Percentiles rank a stretch among this genome's conserved stretches.
phyloP scores from a whole-genome alignment of 2,329 filamentous ascomycete species.

The Madurella fahalii region DNA sequence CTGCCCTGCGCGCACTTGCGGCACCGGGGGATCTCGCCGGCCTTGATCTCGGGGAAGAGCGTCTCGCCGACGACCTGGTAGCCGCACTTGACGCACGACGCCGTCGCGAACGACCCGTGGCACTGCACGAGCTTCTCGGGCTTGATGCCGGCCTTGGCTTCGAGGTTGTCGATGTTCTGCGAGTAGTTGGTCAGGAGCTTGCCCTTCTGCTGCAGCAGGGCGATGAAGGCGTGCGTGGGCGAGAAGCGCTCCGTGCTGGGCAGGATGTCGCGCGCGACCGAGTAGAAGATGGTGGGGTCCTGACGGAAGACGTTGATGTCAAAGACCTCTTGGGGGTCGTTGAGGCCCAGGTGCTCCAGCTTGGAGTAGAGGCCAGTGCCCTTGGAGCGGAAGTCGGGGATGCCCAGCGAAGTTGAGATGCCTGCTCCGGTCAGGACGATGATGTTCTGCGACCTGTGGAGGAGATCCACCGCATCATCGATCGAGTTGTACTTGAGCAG shows the following conservation, averaged over 20 bases:
- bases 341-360: slow-evolving; percentile 70
- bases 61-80: slow-evolving; percentile 68
- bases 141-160: slow-evolving; percentile 77
- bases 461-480: slow-evolving; percentile 77
- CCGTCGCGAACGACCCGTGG: slow-evolving; percentile 92
- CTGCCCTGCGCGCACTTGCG: slow-evolving; percentile 61
- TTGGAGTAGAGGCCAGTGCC: slow-evolving; percentile 88
- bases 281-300: slow-evolving; percentile 87
- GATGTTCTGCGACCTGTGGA: slow-evolving; percentile 74
- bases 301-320: slow-evolving; percentile 83
- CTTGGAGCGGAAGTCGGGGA: slow-evolving; percentile 94
- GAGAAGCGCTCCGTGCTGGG: slow-evolving; percentile 76
- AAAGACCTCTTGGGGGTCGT: slow-evolving; percentile 92
- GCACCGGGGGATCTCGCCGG: slow-evolving; percentile 73
- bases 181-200: slow-evolving; percentile 97
- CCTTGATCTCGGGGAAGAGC: slow-evolving; percentile 76
- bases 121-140: slow-evolving; percentile 87
- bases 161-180: slow-evolving; percentile 97
- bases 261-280: slow-evolving; percentile 83
- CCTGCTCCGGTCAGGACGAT: slow-evolving; percentile 92
- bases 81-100: slow-evolving; percentile 79
- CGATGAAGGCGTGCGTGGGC: slow-evolving; percentile 91
- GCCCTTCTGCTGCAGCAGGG: slow-evolving; percentile 77
- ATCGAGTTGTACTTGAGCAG: slow-evolving; percentile 76
- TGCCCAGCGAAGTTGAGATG: slow-evolving; percentile 93